phyloP scores from a whole-genome alignment of 208 protist species.

The Crithidia brevicula region DNA sequence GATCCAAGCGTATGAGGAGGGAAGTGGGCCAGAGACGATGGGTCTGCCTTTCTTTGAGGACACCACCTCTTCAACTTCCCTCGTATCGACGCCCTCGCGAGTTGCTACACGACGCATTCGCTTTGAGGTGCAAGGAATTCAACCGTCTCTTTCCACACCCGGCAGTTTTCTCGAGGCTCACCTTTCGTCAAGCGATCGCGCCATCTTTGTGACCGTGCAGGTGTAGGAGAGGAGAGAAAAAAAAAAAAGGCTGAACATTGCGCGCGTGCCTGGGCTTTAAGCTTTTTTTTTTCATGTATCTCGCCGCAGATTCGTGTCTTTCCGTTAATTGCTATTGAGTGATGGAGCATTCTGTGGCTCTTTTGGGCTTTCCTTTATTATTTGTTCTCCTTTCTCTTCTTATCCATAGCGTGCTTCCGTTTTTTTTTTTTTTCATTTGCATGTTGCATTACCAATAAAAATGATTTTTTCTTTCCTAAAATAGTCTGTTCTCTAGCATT shows the following conservation, averaged over 20 bases:
- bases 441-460: slow-evolving; percentile 7
- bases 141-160: slow-evolving; percentile 55
- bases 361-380: slow-evolving; percentile 3
- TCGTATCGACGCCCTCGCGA: neutral
- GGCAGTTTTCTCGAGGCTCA: slow-evolving; percentile 60
- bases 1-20: slow-evolving; percentile 31
- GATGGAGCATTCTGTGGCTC: too few relatives aligned
- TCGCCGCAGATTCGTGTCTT: slow-evolving; percentile 14
- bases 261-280: neutral
- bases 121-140: slow-evolving; percentile 65
- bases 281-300: neutral
- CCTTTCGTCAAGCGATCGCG: slow-evolving; percentile 62
- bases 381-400: too few relatives aligned
- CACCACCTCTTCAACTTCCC: neutral
- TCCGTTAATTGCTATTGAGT: too few relatives aligned
- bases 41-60: slow-evolving; percentile 7
- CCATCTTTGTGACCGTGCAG: slow-evolving; percentile 60
- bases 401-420: too few relatives aligned
- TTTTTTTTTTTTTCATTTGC: slow-evolving; percentile 1
- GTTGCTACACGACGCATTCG: slow-evolving; percentile 31
- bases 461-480: too few relatives aligned
- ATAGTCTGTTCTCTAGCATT: too few relatives aligned
- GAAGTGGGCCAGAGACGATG: neutral
- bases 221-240: slow-evolving; percentile 11
- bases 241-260: too few relatives aligned